phyloP scores from a whole-genome alignment of 352 stramenopile species.

The Phytopythium litorale region DNA sequence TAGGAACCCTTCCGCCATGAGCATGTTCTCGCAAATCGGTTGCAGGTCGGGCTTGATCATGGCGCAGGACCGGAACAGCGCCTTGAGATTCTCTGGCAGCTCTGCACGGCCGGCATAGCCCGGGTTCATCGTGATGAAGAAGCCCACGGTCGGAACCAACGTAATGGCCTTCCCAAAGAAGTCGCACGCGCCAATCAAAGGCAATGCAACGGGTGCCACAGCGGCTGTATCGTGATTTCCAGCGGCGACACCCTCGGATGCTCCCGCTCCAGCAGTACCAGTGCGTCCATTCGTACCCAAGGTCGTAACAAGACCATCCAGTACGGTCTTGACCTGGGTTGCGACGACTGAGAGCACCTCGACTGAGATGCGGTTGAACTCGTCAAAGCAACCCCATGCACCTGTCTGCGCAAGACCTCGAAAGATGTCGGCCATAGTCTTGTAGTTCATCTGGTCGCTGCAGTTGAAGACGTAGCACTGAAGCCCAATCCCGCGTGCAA shows the following conservation, averaged over 20 bases:
- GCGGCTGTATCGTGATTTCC: constrained; percentile 13
- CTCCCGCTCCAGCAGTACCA: neutral
- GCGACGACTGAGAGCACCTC: constrained; percentile 95
- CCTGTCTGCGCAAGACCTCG: constrained; percentile 92
- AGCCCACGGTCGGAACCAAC: constrained; percentile 79
- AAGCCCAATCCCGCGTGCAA: constrained; percentile 68
- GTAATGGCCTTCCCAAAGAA: constrained; percentile 90
- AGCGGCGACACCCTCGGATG: neutral
- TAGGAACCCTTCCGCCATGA: constrained; percentile 92
- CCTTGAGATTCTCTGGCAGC: constrained; percentile 92
- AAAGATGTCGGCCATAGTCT: constrained; percentile 97
- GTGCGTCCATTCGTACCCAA: constrained; percentile 11
- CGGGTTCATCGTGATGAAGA: constrained; percentile 96
- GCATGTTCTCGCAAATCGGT: constrained; percentile 94
- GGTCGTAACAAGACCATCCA: constrained; percentile 71
- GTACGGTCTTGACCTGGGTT: constrained; percentile 97
- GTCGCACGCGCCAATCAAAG: constrained; percentile 63
- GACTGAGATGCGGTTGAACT: constrained; percentile 97
- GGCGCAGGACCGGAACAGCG: constrained; percentile 88
- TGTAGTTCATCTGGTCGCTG: constrained; percentile 92
- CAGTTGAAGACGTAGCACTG: constrained; percentile 89
- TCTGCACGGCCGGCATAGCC: constrained; percentile 90
- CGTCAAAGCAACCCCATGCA: constrained; percentile 96
- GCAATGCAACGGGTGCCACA: constrained; percentile 32
- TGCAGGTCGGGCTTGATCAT: constrained; percentile 92